Evolutionary conservation across 768 basidiomycete species (phyloP), one percentile per base, ranked within the genome.

Genomic region (Tulasnella sp.): DNA sequence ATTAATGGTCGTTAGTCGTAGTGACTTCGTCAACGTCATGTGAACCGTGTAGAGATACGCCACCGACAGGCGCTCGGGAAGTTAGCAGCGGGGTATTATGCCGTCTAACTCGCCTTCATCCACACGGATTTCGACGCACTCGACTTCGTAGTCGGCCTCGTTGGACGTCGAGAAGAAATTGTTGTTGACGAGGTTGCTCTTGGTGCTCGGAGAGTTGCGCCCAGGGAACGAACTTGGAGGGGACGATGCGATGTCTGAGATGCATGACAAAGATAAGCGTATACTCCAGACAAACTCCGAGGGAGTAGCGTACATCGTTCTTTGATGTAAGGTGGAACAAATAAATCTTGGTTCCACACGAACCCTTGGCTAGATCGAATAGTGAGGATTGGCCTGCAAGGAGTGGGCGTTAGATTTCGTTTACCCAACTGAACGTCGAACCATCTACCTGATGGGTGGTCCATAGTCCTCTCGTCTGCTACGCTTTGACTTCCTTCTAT

Each of bases 291-390:
- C 12, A 37, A 29, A 51, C 11, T 27, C n/a, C 29, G 36, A 25
- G 17, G 61, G 9, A 52, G 37, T 21, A 15, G 58, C 86, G 69
- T 68, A 89, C 87, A 90, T 78, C 87, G 73, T 66, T 90, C 87
- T 69, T 90, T 89, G 72, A 87, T 86, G 64, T 89, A 90, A 4
- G 87, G 84, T 17, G 87, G 87, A 14, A 90, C 81, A 63, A 90
- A 90, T 17, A 90, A 74, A 62, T 90, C 87, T 86, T 89, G 87
- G 64, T 90, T 90, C 87, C 87, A 90, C 1, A 90, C 87, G 64
- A 90, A 90, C 11, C 87, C 87, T 68, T 90, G 86, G 63, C 86
- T 87, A 66, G 76, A 76, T 66, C 89, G 86, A 54, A 90, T 90
- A 39, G 87, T 90, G 67, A 89, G 67, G 68, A 90, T 89, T 32